Base-by-base conservation (phyloP, 495 filamentous ascomycete species). In the Oleoguttula mirabilis region DNA sequence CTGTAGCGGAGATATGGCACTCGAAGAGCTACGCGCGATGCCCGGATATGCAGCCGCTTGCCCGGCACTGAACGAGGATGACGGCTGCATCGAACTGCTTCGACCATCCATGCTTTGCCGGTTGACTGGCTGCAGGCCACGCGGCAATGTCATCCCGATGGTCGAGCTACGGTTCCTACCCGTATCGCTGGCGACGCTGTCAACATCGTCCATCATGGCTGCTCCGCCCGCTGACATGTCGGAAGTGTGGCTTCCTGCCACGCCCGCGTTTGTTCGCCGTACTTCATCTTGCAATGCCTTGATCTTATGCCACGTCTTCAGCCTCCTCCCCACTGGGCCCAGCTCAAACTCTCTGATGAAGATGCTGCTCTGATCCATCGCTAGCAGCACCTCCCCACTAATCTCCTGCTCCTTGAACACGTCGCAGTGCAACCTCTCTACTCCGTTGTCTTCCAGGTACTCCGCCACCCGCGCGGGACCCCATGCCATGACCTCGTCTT, bases 331-430 rank as follows among this genome's bases (percentile, higher is more conserved):
- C 45, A 95, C 83, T 8, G 88, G 81, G 10, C 92, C 92, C 51
- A 99, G 72, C 39, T 96, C 85, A 48, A 96, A 86, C 39, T 90
- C 88, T 60, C 94, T 94, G 63, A 96, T 76, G 57, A 94, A 88
- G 2, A 95, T 61, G 23, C 86, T 86, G 20, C 82, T 77, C 59
- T 96, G 92, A 48, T 93, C 81, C 88, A 99, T 92, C 16, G 84
- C 84, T 36, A 99, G 64, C 12, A 99, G 63, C 10, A 95, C 86
- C 47, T 95, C 85, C 25, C 92, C 92, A 10, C 82, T 77, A 41
- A 99, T 94, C 60, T 99, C 92, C 64, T 99, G 87, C 51, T 95
- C 87, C 50, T 80, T 71, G 53, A 99, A 99, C 8, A 95, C 80
- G 32, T 88, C 80, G 59, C 92, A 96, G 48, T 94, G 88, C 39